A percentile compares a stretch with the other conserved stretches of the same genome.
phyloP scores from a whole-genome alignment of 73 alveolate species.

The Stentor coeruleus region DNA sequence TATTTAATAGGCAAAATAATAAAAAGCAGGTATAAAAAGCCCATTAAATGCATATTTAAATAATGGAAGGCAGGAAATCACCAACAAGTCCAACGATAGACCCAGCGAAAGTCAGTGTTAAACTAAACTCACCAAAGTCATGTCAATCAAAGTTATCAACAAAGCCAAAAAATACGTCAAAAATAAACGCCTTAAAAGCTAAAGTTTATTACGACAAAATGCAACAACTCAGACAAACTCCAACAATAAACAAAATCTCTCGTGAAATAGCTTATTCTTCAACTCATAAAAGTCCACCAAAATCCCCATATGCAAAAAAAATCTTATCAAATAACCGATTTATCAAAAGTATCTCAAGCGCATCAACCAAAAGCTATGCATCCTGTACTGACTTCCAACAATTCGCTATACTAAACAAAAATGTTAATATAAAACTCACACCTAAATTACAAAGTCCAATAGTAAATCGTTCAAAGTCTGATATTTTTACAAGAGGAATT shows the following conservation, averaged over 20 bases:
- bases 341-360: background rate
- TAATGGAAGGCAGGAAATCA: conserved; percentile 5
- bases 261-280: too few species aligned
- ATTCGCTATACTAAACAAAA: background rate
- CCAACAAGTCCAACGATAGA: too few species aligned
- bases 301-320: background rate
- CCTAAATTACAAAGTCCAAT: background rate
- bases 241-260: background rate
- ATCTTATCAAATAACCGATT: background rate
- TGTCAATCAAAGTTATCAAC: background rate
- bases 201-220: background rate
- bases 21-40: too few species aligned
- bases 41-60: too few species aligned
- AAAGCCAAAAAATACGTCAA: background rate
- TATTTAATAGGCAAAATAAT: too few species aligned
- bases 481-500: background rate
- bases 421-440: background rate
- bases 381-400: background rate
- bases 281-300: background rate
- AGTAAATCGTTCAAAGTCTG: background rate
- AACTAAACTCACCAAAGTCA: background rate
- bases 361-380: background rate
- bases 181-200: background rate
- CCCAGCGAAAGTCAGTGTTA: background rate
- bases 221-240: background rate